Conservation (phyloP, 305 asterid species). For the Fraxinus latifolia region DNA sequence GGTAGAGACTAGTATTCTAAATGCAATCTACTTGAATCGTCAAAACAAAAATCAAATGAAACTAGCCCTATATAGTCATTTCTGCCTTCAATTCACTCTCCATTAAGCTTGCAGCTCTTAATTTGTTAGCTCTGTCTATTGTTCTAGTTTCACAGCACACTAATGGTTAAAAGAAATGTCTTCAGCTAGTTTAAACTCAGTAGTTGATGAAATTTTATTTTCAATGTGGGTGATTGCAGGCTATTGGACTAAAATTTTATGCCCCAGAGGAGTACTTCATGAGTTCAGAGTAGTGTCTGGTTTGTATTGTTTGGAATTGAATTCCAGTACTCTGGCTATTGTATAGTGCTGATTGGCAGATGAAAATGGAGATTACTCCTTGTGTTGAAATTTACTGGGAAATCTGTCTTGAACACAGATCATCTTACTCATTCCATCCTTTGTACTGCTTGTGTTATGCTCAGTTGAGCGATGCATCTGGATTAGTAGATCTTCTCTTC, state of each 20-base stretch:
- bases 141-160: not conserved
- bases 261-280: constrained; percentile 72
- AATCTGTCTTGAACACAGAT: not conserved
- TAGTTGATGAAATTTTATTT: not conserved
- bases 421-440: not conserved
- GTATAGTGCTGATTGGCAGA: not conserved
- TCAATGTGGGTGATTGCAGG: constrained; percentile 44
- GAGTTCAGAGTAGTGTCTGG: constrained; percentile 28
- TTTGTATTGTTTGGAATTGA: not conserved
- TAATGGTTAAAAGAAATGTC: not conserved
- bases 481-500: not conserved
- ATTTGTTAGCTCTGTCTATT: not conserved
- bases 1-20: not conserved
- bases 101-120: not conserved
- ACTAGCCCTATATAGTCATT: not conserved
- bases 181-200: not conserved
- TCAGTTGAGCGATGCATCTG: not conserved
- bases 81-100: not conserved
- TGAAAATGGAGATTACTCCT: not conserved
- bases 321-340: not conserved
- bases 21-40: not conserved
- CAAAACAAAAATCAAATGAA: not conserved
- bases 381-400: not conserved
- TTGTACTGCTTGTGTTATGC: not conserved
- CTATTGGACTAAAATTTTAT: constrained; percentile 68